Evolutionary conservation across 257 asterid species (phyloP).

Genomic region (Agastache rugosa): DNA sequence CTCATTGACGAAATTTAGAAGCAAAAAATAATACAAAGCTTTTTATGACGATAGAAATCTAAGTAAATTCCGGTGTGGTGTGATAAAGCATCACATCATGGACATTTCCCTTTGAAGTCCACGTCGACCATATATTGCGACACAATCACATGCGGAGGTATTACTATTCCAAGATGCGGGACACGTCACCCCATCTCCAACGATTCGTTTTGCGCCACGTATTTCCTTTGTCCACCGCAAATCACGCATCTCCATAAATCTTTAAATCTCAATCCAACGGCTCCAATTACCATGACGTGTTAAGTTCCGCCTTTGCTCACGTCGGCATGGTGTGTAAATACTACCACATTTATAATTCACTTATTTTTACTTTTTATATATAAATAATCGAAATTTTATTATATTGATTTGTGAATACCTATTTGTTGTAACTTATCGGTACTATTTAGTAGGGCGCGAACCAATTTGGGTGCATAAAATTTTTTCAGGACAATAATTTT

Average conservation of each 20-base stretch:
- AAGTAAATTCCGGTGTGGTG: too few relatives aligned
- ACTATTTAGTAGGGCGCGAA: too few relatives aligned
- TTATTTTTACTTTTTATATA: too few relatives aligned
- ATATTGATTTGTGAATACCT: too few relatives aligned
- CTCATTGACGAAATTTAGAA: too few relatives aligned
- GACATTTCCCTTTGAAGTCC: slow-evolving; percentile 1
- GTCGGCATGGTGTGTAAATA: background rate
- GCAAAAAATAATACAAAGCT: too few relatives aligned
- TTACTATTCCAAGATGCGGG: slow-evolving; percentile 30
- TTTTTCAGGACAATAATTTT: too few relatives aligned
- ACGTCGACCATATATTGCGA: slow-evolving; percentile 36
- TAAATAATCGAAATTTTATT: too few relatives aligned
- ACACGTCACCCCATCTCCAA: slow-evolving; percentile 51
- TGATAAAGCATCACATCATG: background rate
- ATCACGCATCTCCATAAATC: slow-evolving; percentile 46
- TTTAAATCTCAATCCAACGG: slow-evolving; percentile 41
- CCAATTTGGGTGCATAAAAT: too few relatives aligned
- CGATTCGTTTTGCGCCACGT: slow-evolving; percentile 41
- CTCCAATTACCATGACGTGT: background rate
- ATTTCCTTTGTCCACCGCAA: slow-evolving; percentile 34
- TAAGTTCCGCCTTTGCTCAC: slow-evolving; percentile 12
- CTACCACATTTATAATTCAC: too few relatives aligned
- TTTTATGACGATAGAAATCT: too few relatives aligned
- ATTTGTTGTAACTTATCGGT: too few relatives aligned
- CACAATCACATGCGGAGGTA: slow-evolving; percentile 27